A percentile compares a stretch with the other conserved stretches of the same genome.
Conservation (phyloP, 1,284 basidiomycete genomes). For the Melampsora abietis-canadensis region DNA sequence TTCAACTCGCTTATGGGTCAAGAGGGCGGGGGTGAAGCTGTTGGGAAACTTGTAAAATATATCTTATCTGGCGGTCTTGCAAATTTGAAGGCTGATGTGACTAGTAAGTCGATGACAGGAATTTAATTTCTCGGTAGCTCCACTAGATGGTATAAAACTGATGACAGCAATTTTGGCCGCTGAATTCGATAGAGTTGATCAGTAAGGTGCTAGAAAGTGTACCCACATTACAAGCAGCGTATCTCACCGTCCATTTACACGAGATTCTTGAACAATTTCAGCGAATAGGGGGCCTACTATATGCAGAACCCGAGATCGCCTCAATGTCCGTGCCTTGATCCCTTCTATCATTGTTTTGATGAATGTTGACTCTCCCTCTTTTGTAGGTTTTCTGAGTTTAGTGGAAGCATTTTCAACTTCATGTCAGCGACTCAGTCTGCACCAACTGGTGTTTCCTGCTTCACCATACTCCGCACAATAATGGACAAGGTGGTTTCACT, state of each 20-base stretch:
- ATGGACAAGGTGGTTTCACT: constrained; percentile 27
- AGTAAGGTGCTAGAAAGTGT: constrained; percentile 20
- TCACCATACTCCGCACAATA: constrained; percentile 5
- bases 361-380: neutral
- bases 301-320: constrained; percentile 23
- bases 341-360: neutral
- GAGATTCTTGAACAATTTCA: constrained; percentile 36
- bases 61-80: constrained; percentile 21
- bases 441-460: neutral
- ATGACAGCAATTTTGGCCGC: neutral
- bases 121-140: neutral
- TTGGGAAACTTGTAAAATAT: constrained; percentile 17
- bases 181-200: neutral
- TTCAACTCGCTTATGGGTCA: constrained; percentile 34
- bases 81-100: constrained; percentile 16
- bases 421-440: neutral
- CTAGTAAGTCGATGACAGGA: constrained; percentile 4
- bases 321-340: constrained; percentile 10
- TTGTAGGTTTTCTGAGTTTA: constrained; percentile 11
- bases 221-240: constrained; percentile 31
- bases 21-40: constrained; percentile 39
- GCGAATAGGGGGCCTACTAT: constrained; percentile 19
- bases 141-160: neutral
- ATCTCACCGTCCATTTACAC: constrained; percentile 30
- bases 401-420: constrained; percentile 8